phyloP scores from a whole-genome alignment of 371 early-diverging fungal species.

The Rhizopus microsporus region DNA sequence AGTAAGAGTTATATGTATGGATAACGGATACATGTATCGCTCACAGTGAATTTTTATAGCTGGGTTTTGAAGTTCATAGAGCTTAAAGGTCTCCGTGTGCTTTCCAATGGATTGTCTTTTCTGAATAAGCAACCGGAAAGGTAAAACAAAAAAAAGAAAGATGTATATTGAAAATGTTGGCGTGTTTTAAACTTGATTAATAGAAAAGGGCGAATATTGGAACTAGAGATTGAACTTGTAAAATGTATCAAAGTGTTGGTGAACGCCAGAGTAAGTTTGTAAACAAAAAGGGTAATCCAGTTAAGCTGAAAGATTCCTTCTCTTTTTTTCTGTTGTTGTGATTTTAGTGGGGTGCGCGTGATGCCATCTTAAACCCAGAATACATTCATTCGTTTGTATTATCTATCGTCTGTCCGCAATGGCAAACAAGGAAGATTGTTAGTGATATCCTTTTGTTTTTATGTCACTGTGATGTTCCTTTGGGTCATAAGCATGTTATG shows the following conservation, averaged over 20 bases:
- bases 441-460: slow-evolving; percentile 76
- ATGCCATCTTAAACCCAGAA: slow-evolving; percentile 62
- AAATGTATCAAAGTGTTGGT: slow-evolving; percentile 73
- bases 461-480: slow-evolving; percentile 73
- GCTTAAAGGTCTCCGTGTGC: slow-evolving; percentile 61
- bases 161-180: not conserved
- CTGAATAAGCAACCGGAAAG: slow-evolving; percentile 46
- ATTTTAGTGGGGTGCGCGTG: slow-evolving; percentile 69
- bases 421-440: slow-evolving; percentile 67
- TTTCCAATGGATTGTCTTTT: slow-evolving; percentile 55
- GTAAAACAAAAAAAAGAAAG: slow-evolving; percentile 7
- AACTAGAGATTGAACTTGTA: slow-evolving; percentile 72
- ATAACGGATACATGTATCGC: not conserved
- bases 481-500: slow-evolving; percentile 68
- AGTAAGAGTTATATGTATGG: slow-evolving; percentile 23
- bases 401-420: slow-evolving; percentile 71
- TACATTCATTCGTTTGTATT: slow-evolving; percentile 68
- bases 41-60: slow-evolving; percentile 22
- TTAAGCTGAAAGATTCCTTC: not conserved
- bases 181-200: not conserved
- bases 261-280: slow-evolving; percentile 54
- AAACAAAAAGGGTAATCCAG: not conserved
- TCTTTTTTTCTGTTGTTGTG: not conserved
- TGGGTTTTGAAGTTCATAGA: slow-evolving; percentile 66
- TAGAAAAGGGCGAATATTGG: slow-evolving; percentile 60